Base-by-base conservation (phyloP, 805 yeast species). In the Kodamaea jinghongensis region DNA sequence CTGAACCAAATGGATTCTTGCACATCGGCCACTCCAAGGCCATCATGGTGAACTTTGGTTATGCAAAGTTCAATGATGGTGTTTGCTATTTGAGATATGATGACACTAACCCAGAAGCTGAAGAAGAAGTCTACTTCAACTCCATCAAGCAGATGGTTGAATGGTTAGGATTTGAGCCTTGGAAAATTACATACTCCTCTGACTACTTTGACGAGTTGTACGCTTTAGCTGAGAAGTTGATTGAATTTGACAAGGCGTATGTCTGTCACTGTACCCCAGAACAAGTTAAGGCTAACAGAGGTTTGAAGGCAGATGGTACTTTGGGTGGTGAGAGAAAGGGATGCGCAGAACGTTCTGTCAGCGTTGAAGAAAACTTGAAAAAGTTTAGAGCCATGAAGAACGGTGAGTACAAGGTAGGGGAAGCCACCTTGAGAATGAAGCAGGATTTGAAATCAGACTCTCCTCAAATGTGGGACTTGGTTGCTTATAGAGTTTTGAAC, bases 391-490 rank as follows among this genome's bases (percentile, higher is more conserved):
- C 76, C 43, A 93, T 93, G 99, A 79, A 83, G 57, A 88, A 88
- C 56, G 99, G 99, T 31, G 70, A 73, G 47, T 93, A 84, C 67
- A 73, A 77, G 50, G 89, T 89, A 30, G 98, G 98, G 49, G 86
- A 87, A 63, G 98, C 96, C 22, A 88, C 89, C 8, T 74, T 93
- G 59, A 83, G 99, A 69, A 93, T 93, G 98, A 91, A 91, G 62
- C 96, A 88, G 73, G 96, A 93, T 56, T 70, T 93, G 47, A 59
- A 64, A 6, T 85, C 93, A 12, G 96, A 96, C 47, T 86, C 87
- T 48, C 99, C 99, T 12, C 99, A 93, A 70, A 93, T 93, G 99
- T 93, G 99, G 99, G 99, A 93, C 67, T 75, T 93, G 49, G 93
- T 93, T 46, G 99, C 99, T 9, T 93, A 93, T 69, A 79, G 99